Conservation (phyloP, 2,329 filamentous ascomycete genomes). For the Penicillium olsonii region DNA sequence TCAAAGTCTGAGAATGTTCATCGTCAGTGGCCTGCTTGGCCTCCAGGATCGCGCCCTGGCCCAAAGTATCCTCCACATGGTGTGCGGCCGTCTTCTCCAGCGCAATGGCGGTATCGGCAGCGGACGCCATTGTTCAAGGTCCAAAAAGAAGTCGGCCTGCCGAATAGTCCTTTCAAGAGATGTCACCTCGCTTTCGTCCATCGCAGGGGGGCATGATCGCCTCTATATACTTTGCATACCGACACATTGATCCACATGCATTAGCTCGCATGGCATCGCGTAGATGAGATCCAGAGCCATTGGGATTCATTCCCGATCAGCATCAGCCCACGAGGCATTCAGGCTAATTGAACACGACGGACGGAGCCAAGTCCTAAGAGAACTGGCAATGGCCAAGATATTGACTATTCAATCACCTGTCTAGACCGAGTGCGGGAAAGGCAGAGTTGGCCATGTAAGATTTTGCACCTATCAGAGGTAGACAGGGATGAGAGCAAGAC, state of each 20-base stretch:
- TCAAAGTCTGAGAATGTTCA: slow-evolving; percentile 21
- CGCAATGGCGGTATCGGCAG: slow-evolving; percentile 17
- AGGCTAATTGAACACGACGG: slow-evolving; percentile 12
- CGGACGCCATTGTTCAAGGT: slow-evolving; percentile 9
- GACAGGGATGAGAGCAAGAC: not conserved
- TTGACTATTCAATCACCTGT: not conserved
- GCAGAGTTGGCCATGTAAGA: not conserved
- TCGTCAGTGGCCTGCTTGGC: slow-evolving; percentile 25
- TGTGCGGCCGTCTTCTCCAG: slow-evolving; percentile 27
- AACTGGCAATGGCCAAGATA: not conserved
- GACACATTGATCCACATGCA: slow-evolving; percentile 6
- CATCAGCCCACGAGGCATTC: slow-evolving; percentile 9
- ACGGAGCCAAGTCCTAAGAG: not conserved
- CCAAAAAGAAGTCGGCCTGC: not conserved
- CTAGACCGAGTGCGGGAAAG: slow-evolving; percentile 13
- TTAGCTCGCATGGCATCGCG: slow-evolving; percentile 1
- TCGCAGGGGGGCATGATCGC: not conserved
- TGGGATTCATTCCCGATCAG: not conserved
- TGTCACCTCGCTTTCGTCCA: not conserved
- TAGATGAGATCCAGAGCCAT: slow-evolving; percentile 12
- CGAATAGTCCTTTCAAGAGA: not conserved
- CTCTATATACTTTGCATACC: slow-evolving; percentile 11
- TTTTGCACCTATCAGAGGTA: slow-evolving; percentile 20
- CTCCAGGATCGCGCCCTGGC: slow-evolving; percentile 23
- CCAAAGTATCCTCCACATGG: slow-evolving; percentile 30